Evolutionary conservation across 1,284 basidiomycete genomes (phyloP), one percentile per base, ranked within the genome.

Genomic region (Anthracocystis walkeri): DNA sequence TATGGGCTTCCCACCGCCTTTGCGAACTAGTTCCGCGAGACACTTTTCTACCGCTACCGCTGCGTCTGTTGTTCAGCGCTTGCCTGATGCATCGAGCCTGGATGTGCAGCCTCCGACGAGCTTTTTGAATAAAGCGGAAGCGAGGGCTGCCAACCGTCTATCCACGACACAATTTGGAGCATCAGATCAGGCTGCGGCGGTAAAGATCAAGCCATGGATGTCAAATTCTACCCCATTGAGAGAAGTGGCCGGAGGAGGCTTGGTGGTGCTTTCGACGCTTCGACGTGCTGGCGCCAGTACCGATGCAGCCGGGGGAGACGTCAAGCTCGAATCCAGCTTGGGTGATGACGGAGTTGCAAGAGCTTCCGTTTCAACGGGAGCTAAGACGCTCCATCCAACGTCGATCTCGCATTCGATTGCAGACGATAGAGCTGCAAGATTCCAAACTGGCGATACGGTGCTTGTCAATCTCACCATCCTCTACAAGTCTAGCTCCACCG

Each of bases 391-490:
- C 7, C 53, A 42, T 52, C 57, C 66, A 5, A 29, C 57, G 14
- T 59, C 56, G 7, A 46, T 63, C 7, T 14, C 40, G 6, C 11
- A 38, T 3, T 56, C 53, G 31, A 44, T 7, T 4, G 21, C n/a
- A 23, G 42, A 53, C 21, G 41, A 38, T 11, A 44, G 18, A 25
- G 45, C 44, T 3, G 31, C 53, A 5, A 38, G 51, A 14, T 48
- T 61, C 21, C 62, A 61, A 35, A 58, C 58, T 0, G 68, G 63
- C 44, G 58, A 65, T 20, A 62, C 51, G 2, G 27, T 65, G 27
- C n/a, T 71, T 1, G 25, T 71, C 8, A 45, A 71, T 31, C 58
- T 71, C 31, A 38, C 58, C n/a, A 14, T 71, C 2, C 55, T 71
- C 27, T 38, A 59, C 48, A 63, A 58, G 27, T 10, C 52, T 20